A percentile compares a stretch with the other conserved stretches of the same genome.
Conservation (phyloP, 192 early-diverging fungal genomes). For the Funneliformis geosporum region DNA sequence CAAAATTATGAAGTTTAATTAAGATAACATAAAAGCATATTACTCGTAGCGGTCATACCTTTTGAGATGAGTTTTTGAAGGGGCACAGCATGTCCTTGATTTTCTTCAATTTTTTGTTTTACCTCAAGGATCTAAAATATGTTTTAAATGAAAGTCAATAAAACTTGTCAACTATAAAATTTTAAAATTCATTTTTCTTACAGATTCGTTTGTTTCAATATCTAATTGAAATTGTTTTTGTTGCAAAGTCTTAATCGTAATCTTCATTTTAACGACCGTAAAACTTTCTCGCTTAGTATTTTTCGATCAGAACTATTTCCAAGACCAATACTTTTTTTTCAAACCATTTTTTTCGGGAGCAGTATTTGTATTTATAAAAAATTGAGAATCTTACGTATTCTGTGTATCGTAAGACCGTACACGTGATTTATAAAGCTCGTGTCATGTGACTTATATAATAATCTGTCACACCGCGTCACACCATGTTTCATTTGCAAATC, state of each 20-base stretch:
- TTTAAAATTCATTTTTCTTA: constrained; percentile 23
- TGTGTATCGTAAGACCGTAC: not conserved
- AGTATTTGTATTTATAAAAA: not conserved
- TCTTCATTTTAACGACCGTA: constrained; percentile 58
- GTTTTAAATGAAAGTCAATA: constrained; percentile 6
- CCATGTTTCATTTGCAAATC: no score
- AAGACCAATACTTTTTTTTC: not conserved
- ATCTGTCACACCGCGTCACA: no score
- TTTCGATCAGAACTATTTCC: not conserved
- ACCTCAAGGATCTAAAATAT: constrained; percentile 65
- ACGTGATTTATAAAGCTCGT: not conserved
- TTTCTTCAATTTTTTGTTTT: constrained; percentile 76
- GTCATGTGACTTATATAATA: no score
- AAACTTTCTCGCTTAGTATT: not conserved
- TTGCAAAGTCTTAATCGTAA: constrained; percentile 91
- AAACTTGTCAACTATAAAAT: not conserved
- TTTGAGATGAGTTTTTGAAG: constrained; percentile 89
- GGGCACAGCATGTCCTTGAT: constrained; percentile 67
- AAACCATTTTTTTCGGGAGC: not conserved
- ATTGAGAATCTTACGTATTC: not conserved
- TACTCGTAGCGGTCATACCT: constrained; percentile 49
- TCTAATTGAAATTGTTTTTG: constrained; percentile 84
- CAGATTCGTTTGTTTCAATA: constrained; percentile 66
- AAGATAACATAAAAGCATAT: not conserved
- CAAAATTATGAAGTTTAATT: not conserved